Base-by-base conservation (phyloP, 345 rosid genomes). In the Citrus trifoliata region DNA sequence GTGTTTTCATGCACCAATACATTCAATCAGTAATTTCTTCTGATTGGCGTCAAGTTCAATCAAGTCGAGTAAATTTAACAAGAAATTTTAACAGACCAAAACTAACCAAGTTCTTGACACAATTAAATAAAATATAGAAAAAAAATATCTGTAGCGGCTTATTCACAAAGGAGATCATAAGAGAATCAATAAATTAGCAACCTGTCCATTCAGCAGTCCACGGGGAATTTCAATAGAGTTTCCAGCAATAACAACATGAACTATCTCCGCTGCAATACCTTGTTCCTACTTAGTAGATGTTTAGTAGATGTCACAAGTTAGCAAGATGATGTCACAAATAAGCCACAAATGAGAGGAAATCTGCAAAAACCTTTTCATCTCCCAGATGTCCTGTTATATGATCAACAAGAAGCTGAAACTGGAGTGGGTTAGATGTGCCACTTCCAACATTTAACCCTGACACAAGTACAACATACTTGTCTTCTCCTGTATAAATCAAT, bases 331-430 rank as follows among this genome's bases (percentile, higher is more conserved):
- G 53, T 70, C 38, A 84, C 30, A 78, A 70, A 22, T 33, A 59
- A 28, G 48, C 70, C 53, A 28, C 25, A 48, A 58, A 32, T 77
- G 78, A 68, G 71, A 48, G 59, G 73, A 76, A 82, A 64, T 73
- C 53, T 51, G 69, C 48, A 60, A 64, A 60, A 85, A 94, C 99
- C 98, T 90, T 82, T 73, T 93, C 97, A 80, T 96, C 94, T 71
- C 97, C 95, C 21, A 93, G 86, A 87, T 96, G 92, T 58, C 98
- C 99, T 30, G 95, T 94, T 85, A 96, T 88, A 79, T 94, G 98
- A 84, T 96, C 99, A 74, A 96, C 90, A 81, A 96, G 95, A 88
- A 94, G 98, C 90, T 94, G 99, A 86, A 85, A 88, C 70, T 86
- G 92, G 64, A 96, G 95, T 56, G 99, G 99, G 74, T 91, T 93